Evolutionary conservation across 2,329 filamentous ascomycete species (phyloP).

Genomic region (Sporothrix protearum): DNA sequence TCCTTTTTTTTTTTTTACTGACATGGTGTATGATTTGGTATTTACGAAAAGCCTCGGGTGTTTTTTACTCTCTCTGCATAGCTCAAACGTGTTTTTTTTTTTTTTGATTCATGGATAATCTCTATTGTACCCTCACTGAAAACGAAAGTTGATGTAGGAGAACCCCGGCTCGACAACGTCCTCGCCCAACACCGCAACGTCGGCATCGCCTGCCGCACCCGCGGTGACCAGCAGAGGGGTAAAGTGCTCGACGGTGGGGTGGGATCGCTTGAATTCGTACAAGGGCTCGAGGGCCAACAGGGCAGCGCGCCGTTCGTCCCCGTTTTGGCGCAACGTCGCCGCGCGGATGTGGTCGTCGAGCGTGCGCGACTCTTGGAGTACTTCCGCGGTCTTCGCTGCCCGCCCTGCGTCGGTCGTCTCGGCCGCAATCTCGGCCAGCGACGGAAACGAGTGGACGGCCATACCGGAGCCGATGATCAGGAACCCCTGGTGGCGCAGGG

Average conservation of each 20-base stretch:
- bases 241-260: conserved; percentile 23
- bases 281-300: conserved; percentile 19
- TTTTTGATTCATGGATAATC: neutral
- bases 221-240: conserved; percentile 13
- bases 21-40: neutral
- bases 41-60: neutral
- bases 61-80: neutral
- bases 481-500: neutral
- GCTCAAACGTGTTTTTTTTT: neutral
- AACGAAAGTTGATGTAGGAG: conserved; percentile 16
- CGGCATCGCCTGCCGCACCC: conserved; percentile 16
- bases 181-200: conserved; percentile 13
- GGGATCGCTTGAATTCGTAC: conserved; percentile 21
- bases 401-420: neutral
- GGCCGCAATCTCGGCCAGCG: conserved; percentile 11
- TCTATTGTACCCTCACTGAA: too few species aligned
- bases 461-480: conserved; percentile 17
- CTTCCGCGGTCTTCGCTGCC: neutral
- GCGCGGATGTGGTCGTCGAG: conserved; percentile 13
- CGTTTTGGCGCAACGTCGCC: neutral
- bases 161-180: conserved; percentile 17
- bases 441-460: conserved; percentile 22
- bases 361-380: conserved; percentile 8
- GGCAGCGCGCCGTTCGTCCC: neutral
- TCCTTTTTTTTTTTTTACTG: neutral